Conservation (phyloP, 1,284 basidiomycete species). For the Singerocomus inundabilis region DNA sequence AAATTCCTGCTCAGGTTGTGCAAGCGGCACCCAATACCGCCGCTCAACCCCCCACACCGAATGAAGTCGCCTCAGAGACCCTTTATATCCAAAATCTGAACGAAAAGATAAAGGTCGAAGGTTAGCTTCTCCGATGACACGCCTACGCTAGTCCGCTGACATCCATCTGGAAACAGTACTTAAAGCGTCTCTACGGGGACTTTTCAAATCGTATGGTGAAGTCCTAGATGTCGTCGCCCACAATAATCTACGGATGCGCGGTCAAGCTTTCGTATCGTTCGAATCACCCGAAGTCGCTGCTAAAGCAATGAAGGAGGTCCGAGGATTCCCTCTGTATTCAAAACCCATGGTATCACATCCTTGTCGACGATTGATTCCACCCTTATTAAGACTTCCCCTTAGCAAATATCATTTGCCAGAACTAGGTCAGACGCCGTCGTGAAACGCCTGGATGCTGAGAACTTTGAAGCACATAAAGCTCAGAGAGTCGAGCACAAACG, state of each 20-base stretch:
- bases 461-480: conserved; percentile 76
- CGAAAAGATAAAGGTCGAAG: conserved; percentile 89
- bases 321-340: conserved; percentile 92
- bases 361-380: not conserved
- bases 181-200: conserved; percentile 81
- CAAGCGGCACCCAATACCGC: conserved; percentile 29
- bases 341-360: conserved; percentile 81
- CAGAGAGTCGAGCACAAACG: conserved; percentile 79
- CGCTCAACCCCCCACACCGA: conserved; percentile 35
- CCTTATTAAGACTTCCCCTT: conserved; percentile 10
- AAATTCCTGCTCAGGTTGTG: conserved; percentile 40
- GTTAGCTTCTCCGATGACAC: conserved; percentile 40
- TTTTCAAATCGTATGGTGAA: conserved; percentile 93
- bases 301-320: conserved; percentile 89
- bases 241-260: conserved; percentile 92
- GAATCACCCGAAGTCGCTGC: conserved; percentile 75
- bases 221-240: conserved; percentile 93
- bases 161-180: conserved; percentile 54
- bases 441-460: conserved; percentile 62
- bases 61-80: conserved; percentile 71
- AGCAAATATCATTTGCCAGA: conserved; percentile 94
- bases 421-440: conserved; percentile 90
- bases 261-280: conserved; percentile 97
- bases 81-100: conserved; percentile 98
- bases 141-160: conserved; percentile 8